Evolutionary conservation across 2,329 filamentous ascomycete genomes (phyloP), one percentile per base, ranked within the genome.

Genomic region (Penicillium polonicum): DNA sequence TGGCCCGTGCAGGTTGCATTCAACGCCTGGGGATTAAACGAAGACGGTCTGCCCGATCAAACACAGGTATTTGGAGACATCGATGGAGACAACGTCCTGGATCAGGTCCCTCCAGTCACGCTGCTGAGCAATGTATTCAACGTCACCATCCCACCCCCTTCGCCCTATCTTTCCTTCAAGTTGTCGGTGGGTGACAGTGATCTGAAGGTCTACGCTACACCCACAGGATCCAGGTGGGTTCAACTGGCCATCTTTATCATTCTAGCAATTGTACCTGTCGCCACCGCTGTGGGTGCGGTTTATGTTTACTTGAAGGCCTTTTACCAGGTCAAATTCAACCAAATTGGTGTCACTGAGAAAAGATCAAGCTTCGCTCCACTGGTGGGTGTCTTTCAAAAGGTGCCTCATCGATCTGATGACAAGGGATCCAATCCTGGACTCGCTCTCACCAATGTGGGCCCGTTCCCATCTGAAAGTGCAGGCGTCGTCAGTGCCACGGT

Each of bases 11-110:
- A 80, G 84, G 56, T 85, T 87, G 67, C 73, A 87, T 12, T 88
- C 60, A 88, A 87, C 62, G 78, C 86, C 10, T 88, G 86, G 86
- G 86, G 86, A 45, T 83, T 88, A 69, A 85, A 88, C 64, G 79
- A 82, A 0, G 81, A 87, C 69, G 84, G 85, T 31, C 74, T 82
- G 61, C 85, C 86, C 0, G 86, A 88, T 70, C 78, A 84, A 59
- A 80, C 80, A 2, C 79, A 77, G 58, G 80, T 86, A 4, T 82
- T 80, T 57, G 86, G 86, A 25, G 86, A 88, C 68, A 78, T 85
- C 21, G 83, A 88, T 64, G 74, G 75, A 27, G 85, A 88, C 67
- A 76, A 76, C 7, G 76, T 88, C 8, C 73, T 88, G 29, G 86
- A 88, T 68, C 83, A 84, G 23, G 78, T 88, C 51, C 82, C 84